A percentile compares a stretch with the other conserved stretches of the same genome.
phyloP scores from a whole-genome alignment of 1,284 basidiomycete genomes.

The Sparassis latifolia region DNA sequence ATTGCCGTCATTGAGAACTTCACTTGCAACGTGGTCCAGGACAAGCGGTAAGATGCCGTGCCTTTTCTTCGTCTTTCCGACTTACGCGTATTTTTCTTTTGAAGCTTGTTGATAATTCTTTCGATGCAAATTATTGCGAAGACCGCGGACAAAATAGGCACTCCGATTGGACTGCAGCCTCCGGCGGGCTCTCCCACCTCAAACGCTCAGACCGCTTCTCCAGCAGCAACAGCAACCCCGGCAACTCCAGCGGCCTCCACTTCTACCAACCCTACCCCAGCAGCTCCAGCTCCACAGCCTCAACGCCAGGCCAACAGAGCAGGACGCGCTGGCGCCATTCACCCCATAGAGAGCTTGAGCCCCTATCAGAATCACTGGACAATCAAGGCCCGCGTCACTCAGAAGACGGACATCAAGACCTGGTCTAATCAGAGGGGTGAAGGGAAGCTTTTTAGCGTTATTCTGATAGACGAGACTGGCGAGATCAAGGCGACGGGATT shows the following conservation, averaged over 20 bases:
- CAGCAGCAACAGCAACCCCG: slow-evolving; percentile 12
- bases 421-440: slow-evolving; percentile 92
- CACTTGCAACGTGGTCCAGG: slow-evolving; percentile 82
- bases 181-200: slow-evolving; percentile 16
- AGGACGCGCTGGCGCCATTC: slow-evolving; percentile 40
- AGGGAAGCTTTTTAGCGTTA: slow-evolving; percentile 93
- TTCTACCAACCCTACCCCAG: slow-evolving; percentile 8
- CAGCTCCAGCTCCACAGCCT: slow-evolving; percentile 13
- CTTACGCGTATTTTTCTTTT: not conserved
- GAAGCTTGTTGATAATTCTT: slow-evolving; percentile 83
- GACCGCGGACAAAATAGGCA: slow-evolving; percentile 68
- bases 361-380: slow-evolving; percentile 99
- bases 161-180: slow-evolving; percentile 40
- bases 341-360: slow-evolving; percentile 91
- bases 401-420: slow-evolving; percentile 85
- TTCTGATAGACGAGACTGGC: slow-evolving; percentile 91
- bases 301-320: slow-evolving; percentile 19
- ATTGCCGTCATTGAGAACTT: slow-evolving; percentile 74
- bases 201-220: slow-evolving; percentile 19
- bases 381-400: slow-evolving; percentile 91
- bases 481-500: slow-evolving; percentile 93
- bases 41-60: slow-evolving; percentile 56
- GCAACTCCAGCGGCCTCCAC: slow-evolving; percentile 5
- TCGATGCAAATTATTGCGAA: slow-evolving; percentile 52
- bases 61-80: not conserved